Percentiles rank a stretch among this genome's conserved stretches.
Conservation (phyloP, 805 yeast genomes). For the Candida piceae region DNA sequence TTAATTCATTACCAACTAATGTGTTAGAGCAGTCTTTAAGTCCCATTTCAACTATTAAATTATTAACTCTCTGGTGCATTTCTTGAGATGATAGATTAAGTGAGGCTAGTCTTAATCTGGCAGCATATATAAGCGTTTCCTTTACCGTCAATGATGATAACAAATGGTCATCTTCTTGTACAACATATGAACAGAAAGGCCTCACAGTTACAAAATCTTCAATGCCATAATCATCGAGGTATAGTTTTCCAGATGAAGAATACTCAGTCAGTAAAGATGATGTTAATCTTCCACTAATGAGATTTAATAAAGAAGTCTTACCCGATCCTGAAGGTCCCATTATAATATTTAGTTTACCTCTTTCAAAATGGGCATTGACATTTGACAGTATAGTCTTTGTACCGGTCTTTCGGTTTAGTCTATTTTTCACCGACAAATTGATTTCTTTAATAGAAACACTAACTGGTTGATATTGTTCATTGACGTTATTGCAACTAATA, state of each 20-base stretch:
- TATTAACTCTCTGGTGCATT: slow-evolving; percentile 47
- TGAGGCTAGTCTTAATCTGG: slow-evolving; percentile 59
- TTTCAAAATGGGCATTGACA: slow-evolving; percentile 46
- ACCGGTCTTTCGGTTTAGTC: slow-evolving; percentile 9
- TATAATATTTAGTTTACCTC: slow-evolving; percentile 62
- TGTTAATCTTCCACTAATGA: slow-evolving; percentile 54
- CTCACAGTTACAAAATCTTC: slow-evolving; percentile 36
- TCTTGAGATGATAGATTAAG: slow-evolving; percentile 40
- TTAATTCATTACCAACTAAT: slow-evolving; percentile 46
- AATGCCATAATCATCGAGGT: slow-evolving; percentile 35
- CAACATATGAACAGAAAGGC: slow-evolving; percentile 52
- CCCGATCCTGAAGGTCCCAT: slow-evolving; percentile 90
- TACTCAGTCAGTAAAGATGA: slow-evolving; percentile 27
- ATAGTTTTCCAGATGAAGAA: slow-evolving; percentile 22
- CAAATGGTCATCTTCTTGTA: slow-evolving; percentile 69
- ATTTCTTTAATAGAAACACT: slow-evolving; percentile 18
- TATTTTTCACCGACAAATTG: slow-evolving; percentile 20
- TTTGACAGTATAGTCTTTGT: slow-evolving; percentile 37
- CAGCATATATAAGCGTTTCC: slow-evolving; percentile 67
- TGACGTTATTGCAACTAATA: too few species aligned
- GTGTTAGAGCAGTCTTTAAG: slow-evolving; percentile 62
- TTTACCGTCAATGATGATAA: slow-evolving; percentile 66
- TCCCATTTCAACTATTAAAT: slow-evolving; percentile 60
- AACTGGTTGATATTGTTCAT: too few species aligned
- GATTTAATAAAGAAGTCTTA: slow-evolving; percentile 73